Evolutionary conservation across 768 basidiomycete species (phyloP).

Genomic region (Pleurotus djamor): DNA sequence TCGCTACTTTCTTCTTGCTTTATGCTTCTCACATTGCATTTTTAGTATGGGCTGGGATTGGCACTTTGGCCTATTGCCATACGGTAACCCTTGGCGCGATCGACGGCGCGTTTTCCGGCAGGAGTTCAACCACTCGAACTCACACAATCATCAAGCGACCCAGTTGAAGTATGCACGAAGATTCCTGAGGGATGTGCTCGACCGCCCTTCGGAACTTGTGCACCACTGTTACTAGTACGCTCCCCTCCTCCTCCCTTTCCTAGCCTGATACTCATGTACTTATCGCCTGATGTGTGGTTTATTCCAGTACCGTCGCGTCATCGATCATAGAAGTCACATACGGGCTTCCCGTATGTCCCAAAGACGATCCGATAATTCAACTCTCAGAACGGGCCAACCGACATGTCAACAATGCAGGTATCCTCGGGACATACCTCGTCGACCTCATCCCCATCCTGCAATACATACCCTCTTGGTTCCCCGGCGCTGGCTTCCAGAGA

Average conservation of each 20-base stretch:
- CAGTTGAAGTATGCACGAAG: slow-evolving; percentile 25
- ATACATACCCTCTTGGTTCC: slow-evolving; percentile 26
- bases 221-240: slow-evolving; percentile 25
- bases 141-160: slow-evolving; percentile 23
- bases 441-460: slow-evolving; percentile 24
- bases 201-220: slow-evolving; percentile 33
- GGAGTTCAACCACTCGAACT: slow-evolving; percentile 33
- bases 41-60: slow-evolving; percentile 33
- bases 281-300: not conserved
- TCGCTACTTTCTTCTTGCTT: not conserved
- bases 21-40: not conserved
- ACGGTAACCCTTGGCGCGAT: slow-evolving; percentile 37
- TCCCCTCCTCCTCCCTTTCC: not conserved
- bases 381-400: slow-evolving; percentile 36
- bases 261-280: no score
- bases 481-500: slow-evolving; percentile 25
- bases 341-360: slow-evolving; percentile 36
- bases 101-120: slow-evolving; percentile 38
- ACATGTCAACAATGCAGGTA: slow-evolving; percentile 26
- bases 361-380: slow-evolving; percentile 40
- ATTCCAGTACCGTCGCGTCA: not conserved
- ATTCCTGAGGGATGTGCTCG: slow-evolving; percentile 28
- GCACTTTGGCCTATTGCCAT: slow-evolving; percentile 34
- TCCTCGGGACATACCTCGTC: slow-evolving; percentile 37
- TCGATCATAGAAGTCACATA: slow-evolving; percentile 27